These are phyloP conservation scores for Pseudogymnoascus sp. DNA, from an alignment of 2,329 filamentous ascomycete genomes.

Conservation along the genomic window DNA sequence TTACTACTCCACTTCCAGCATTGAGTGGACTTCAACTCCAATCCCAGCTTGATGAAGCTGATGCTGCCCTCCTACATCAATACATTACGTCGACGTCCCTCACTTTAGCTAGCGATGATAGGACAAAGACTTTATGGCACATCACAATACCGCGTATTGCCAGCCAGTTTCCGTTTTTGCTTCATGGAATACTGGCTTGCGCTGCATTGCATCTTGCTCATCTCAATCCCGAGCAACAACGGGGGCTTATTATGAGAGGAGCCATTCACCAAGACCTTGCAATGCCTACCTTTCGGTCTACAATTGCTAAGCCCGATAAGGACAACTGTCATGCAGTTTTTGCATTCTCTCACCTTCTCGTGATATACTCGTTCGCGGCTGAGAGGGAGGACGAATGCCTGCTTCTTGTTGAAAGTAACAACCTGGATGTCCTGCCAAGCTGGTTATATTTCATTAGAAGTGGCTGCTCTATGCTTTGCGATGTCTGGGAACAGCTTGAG, in stretches of 20 bases:
- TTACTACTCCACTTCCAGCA: too few species aligned
- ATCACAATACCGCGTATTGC: slow-evolving; percentile 29
- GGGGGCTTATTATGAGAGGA: slow-evolving; percentile 11
- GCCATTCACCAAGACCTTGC: slow-evolving; percentile 12
- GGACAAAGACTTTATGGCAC: slow-evolving; percentile 25
- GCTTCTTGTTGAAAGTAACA: slow-evolving; percentile 9
- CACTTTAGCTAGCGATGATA: slow-evolving; percentile 14
- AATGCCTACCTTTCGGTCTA: slow-evolving; percentile 14
- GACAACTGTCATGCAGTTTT: slow-evolving; percentile 15
- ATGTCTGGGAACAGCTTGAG: slow-evolving; percentile 14
- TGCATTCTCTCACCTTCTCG: slow-evolving; percentile 15
- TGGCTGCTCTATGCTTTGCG: slow-evolving; percentile 16
- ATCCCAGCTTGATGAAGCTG: slow-evolving; percentile 9
- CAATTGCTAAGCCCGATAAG: slow-evolving; percentile 9
- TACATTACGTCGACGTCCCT: slow-evolving; percentile 18
- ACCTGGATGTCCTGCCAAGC: slow-evolving; percentile 10
- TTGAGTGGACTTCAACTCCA: not conserved
- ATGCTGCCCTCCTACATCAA: slow-evolving; percentile 16
- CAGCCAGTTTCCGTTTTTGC: slow-evolving; percentile 28
- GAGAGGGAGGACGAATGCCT: slow-evolving; percentile 16
- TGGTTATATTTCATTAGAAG: slow-evolving; percentile 17
- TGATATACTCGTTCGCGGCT: slow-evolving; percentile 16
- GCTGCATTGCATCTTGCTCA: slow-evolving; percentile 21
- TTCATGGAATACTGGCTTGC: slow-evolving; percentile 34
- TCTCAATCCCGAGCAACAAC: slow-evolving; percentile 8